Evolutionary conservation across 768 basidiomycete species (phyloP), one percentile per base, ranked within the genome.

Genomic region (Russula olivacea): DNA sequence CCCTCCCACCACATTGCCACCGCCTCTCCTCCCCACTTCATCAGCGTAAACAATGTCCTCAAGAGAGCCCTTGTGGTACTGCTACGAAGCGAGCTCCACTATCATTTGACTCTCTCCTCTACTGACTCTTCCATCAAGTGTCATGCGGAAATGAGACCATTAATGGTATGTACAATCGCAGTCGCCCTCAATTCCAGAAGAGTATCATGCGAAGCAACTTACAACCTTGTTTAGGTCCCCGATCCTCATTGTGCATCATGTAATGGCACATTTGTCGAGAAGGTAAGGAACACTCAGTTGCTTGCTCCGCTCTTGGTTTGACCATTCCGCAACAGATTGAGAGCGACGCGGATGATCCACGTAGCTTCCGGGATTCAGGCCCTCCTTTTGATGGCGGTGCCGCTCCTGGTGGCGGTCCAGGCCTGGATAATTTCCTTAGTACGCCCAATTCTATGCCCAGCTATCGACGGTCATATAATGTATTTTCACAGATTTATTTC

Each of bases 171-270:
- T 63, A 61, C 17, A n/a, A 47, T n/a, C 17, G 21, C 12, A n/a
- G 49, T n/a, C 17, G 21, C 12, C 40, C 32, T 14, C 38, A 62
- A 56, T 28, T 32, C 30, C 63, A 30, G 59, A 68, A 65, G 65
- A 53, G 54, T 66, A 30, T 32, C 41, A 58, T 51, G 40, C 30
- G 41, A 23, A 30, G 36, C n/a, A 17, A 23, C 11, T 4, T 11
- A 38, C 19, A 41, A 34, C 23, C 25, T 55, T 28, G 25, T 34
- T 55, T 70, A 93, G 91, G 80, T 84, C 4, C 91, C 91, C 45
- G 83, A 92, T 75, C 89, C 91, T 14, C 82, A 86, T 49, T 96
- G 93, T 72, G 84, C 91, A 54, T 88, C 86, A 25, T 96, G 93
- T 74, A 79, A 82, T 67, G 81, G 91, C 7, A 80, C 84, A 21